Conservation (phyloP, 441 rosid species). For the Rhodomyrtus psidioides region DNA sequence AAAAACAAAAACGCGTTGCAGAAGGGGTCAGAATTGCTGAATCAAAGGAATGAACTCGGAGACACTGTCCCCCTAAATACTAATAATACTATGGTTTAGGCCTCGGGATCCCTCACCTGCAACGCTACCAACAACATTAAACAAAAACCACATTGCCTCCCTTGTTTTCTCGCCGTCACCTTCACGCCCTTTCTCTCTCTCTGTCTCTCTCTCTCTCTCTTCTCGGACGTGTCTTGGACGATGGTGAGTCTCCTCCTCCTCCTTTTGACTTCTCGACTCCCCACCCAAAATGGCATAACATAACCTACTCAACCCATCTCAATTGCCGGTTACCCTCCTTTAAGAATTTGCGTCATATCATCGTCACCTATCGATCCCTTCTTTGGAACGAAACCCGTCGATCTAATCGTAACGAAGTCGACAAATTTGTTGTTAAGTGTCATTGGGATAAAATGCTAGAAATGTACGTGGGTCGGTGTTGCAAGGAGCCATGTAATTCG, state of each 20-base stretch:
- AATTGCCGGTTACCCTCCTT: background rate
- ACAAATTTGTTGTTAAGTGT: background rate
- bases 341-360: too few species aligned
- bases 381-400: background rate
- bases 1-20: background rate
- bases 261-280: background rate
- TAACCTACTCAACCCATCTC: background rate
- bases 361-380: background rate
- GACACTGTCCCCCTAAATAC: background rate
- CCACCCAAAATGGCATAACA: background rate
- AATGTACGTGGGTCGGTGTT: background rate
- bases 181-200: background rate
- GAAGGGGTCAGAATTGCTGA: background rate
- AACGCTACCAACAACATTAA: background rate
- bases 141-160: background rate
- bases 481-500: background rate
- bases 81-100: background rate
- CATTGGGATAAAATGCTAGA: background rate
- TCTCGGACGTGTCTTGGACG: background rate
- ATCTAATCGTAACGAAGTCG: background rate
- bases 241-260: background rate
- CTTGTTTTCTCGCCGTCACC: background rate
- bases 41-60: background rate
- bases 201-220: background rate
- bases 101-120: background rate